Evolutionary conservation across 208 protist species (phyloP), one percentile per base, ranked within the genome.

Genomic region (Angomonas ambiguus): DNA sequence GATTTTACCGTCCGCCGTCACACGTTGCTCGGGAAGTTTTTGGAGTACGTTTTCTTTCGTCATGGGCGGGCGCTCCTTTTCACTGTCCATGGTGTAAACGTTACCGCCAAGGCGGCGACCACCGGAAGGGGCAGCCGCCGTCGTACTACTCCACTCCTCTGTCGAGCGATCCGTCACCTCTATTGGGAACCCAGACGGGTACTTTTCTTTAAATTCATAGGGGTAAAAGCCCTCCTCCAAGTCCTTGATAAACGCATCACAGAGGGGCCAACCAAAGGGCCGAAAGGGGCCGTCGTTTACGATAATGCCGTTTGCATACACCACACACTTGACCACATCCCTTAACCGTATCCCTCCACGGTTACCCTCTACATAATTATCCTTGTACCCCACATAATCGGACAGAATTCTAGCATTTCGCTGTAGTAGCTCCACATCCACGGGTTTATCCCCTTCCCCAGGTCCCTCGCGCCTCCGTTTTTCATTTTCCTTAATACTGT

Each of bases 161-260:
- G 32, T 60, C 63, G 65, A 80, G 34, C 79, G 32, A 65, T 97
- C 88, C 48, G 84, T 79, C 38, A 96, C 74, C 60, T 94, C 84
- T 53, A 97, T 89, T 0, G 88, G 86, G 63, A 95, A 92, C 51
- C 93, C 93, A 25, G 94, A 90, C 13, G 93, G 93, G 76, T 94
- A 97, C 62, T 79, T 81, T 24, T 97, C 88, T 65, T 96, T 95
- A 77, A 95, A 96, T 64, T 97, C 93, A 67, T 96, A 96, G 0
- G 93, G 93, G 65, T 96, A 97, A 65, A 87, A 97, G 32, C 93
- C 93, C n/a, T 97, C 93, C n/a, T 65, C 72, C 25, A 97, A 76
- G 65, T 97, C 93, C 42, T 83, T 74, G 22, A 97, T 33, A 45
- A 97, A 93, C 55, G 90, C 88, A 32, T 90, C 85, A 64, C 88